Evolutionary conservation across 345 rosid genomes (phyloP), one percentile per base, ranked within the genome.

Genomic region (Camelina hispida): DNA sequence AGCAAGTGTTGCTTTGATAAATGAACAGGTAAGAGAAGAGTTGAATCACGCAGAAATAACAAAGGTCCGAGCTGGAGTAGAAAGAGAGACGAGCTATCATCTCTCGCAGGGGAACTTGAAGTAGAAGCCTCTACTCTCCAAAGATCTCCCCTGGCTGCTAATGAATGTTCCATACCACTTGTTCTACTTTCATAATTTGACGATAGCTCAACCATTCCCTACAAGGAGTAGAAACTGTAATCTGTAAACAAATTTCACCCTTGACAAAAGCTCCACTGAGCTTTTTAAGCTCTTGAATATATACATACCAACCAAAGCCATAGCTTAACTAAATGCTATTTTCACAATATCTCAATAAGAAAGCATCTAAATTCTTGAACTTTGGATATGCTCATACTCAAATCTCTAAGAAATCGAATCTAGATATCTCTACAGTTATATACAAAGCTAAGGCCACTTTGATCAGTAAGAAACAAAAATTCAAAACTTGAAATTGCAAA

Each of bases 1-100:
- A 95, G 97, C 84, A 95, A 79, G 87, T 95, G 94, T 66, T 92
- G 96, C 86, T 95, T 95, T 74, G 97, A 92, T 63, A 92, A 81
- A 83, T 95, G 97, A 76, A 90, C 81, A 7, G 97, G 99, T 2
- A 92, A 84, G 76, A 90, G 97, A 78, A 95, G 91, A 57, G 99
- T 95, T 9, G 93, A 78, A 76, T 89, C 97, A 3, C 99, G 96
- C 44, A 95, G 89, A 71, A 95, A 90, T 15, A 95, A 84, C 15
- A 95, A 69, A 11, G 99, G 97, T 53, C 97, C 99, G 46, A 95
- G 97, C 83, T 95, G 97, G 53, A 95, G 73, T 64, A 95, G 97
- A 78, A 90, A 95, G 78, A 91, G 91, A 64, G 96, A 88, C 15
- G 91, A 86, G 84, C 79, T 87, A 43, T 83, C 93, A 81, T 80